Base-by-base conservation (phyloP, 345 rosid genomes). In the Citrus medica region DNA sequence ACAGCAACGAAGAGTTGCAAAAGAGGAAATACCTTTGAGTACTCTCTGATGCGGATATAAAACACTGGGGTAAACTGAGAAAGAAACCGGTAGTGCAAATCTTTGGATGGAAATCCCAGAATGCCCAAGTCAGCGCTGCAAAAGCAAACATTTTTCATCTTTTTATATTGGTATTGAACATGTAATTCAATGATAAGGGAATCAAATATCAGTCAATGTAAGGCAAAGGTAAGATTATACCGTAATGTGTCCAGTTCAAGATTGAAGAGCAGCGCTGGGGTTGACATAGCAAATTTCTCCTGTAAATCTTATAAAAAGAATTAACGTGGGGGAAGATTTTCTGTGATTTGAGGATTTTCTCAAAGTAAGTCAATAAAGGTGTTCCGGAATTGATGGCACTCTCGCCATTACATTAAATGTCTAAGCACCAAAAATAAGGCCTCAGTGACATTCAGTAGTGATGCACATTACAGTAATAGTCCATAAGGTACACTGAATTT, bases 211-310 rank as follows among this genome's bases (percentile, higher is more conserved):
- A 79, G 17, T 68, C 17, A 70, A 70, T 79, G 75, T 5, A 46
- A 77, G 78, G 58, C 74, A 33, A 12, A 65, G 64, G 32, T 13
- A 79, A 58, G 73, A 80, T 55, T 19, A 79, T 90, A 95, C 98
- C 98, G 94, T 80, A 93, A 85, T 46, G 98, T 95, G 75, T 95
- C 98, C 67, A 95, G 92, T 87, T 95, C 99, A 81, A 95, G 98
- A 85, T 93, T 95, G 83, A 92, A 95, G 33, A 93, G 83, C 84
- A 93, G 97, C 1, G 92, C 79, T 79, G 99, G 96, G 67, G 94
- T 93, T 74, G 94, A 92, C 46, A 8, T 81, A 38, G 93, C 94
- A 91, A 89, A 92, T n/a, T 79, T 86, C 78, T 91, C 98, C 98
- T 95, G 94, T 81, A 88, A 38, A 83, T 77, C 74, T 67, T 80